A percentile compares a stretch with the other conserved stretches of the same genome.
Evolutionary conservation across 768 basidiomycete genomes (phyloP).

Genomic region (Termitomyces sp.): DNA sequence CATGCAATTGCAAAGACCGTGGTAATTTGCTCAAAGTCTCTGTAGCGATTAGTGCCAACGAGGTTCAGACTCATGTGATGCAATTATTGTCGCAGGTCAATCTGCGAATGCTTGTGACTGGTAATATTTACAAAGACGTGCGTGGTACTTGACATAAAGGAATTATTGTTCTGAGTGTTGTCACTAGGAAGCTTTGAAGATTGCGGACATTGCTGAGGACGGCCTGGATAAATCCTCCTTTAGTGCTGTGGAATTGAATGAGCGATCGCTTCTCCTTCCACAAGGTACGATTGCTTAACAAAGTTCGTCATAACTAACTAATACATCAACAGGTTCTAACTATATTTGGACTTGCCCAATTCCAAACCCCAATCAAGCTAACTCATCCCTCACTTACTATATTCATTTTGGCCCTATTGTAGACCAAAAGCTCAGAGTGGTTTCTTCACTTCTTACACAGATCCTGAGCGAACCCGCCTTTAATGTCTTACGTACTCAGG

Average conservation of each 20-base stretch:
- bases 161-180: not conserved
- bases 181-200: slow-evolving; percentile 64
- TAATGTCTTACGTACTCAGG: slow-evolving; percentile 84
- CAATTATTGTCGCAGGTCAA: slow-evolving; percentile 59
- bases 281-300: slow-evolving; percentile 36
- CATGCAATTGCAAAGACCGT: not conserved
- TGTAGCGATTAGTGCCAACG: slow-evolving; percentile 65
- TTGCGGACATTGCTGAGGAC: slow-evolving; percentile 68
- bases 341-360: slow-evolving; percentile 59
- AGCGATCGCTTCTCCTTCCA: slow-evolving; percentile 62
- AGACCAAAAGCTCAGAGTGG: slow-evolving; percentile 61
- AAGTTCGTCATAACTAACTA: not conserved
- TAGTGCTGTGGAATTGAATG: slow-evolving; percentile 48
- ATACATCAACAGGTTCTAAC: slow-evolving; percentile 52
- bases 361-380: slow-evolving; percentile 80
- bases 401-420: slow-evolving; percentile 67
- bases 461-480: slow-evolving; percentile 91
- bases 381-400: slow-evolving; percentile 84
- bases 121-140: slow-evolving; percentile 83
- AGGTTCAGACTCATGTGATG: slow-evolving; percentile 57
- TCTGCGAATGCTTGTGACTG: slow-evolving; percentile 69
- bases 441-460: slow-evolving; percentile 67
- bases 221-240: slow-evolving; percentile 52
- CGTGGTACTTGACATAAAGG: slow-evolving; percentile 18
- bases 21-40: not conserved